Base-by-base conservation (phyloP, 176 grass and related monocot genomes). In the Paspalum notatum region DNA sequence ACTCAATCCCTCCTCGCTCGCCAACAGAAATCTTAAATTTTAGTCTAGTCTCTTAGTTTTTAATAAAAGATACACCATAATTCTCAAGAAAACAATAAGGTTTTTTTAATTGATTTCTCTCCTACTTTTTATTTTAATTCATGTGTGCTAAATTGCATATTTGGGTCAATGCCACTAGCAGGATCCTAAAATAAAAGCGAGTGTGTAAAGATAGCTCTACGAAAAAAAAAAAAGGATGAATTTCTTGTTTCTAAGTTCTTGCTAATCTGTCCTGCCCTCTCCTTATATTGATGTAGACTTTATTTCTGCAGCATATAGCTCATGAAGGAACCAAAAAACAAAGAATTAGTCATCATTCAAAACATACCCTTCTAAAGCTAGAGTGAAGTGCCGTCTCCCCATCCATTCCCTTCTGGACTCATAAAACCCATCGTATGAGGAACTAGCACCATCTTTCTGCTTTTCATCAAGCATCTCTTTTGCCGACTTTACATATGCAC, bases 361-460 rank as follows among this genome's bases (percentile, higher is more conserved):
- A 63, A 42, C 83, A 72, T 95, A 99, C 96, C 93, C 85, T 89
- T 95, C 90, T 70, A 89, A 87, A 81, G 96, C 90, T 66, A 99
- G 76, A 75, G 71, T 95, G 76, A 91, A 92, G 57, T 99, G 96
- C 25, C 91, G 89, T 85, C 87, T 89, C 9, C 96, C 96, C 96
- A 99, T 93, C 96, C 96, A 99, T 90, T 99, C 96, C 76, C 96
- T 95, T 85, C 40, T 99, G 25, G 96, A 99, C 80, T 95, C 96
- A 13, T 99, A 99, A 88, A 99, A 99, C 48, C 93, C 96, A 75
- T 93, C 93, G 86, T 74, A 86, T 47, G 68, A 85, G 76, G 86
- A 88, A 68, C 86, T 39, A 70, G 66, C 66, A 66, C 79, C 67
- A 87, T 91, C 85, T 59, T 81, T 90, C 56, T 90, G 77, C 74